phyloP scores from a whole-genome alignment of 2,329 filamentous ascomycete genomes.

The Fusarium agapanthi region DNA sequence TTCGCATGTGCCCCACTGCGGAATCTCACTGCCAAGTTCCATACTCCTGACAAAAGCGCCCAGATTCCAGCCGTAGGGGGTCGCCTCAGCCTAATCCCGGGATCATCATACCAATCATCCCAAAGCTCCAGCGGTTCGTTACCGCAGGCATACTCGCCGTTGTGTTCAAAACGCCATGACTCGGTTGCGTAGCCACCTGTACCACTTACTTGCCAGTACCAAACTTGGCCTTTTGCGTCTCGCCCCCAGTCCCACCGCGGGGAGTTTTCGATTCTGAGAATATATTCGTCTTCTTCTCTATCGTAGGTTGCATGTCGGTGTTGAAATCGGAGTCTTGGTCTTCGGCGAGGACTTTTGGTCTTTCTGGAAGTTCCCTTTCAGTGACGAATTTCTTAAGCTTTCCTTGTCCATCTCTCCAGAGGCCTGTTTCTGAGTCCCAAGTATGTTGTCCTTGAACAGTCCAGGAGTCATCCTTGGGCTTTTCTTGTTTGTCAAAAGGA shows the following conservation, averaged over 20 bases:
- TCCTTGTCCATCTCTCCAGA: not conserved
- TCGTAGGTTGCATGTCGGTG: not conserved
- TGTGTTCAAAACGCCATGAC: constrained; percentile 1
- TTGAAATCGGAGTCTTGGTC: not conserved
- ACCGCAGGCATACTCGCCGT: not conserved
- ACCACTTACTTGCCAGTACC: constrained; percentile 6
- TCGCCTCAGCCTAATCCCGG: not conserved
- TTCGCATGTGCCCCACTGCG: not conserved
- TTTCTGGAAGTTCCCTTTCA: not conserved
- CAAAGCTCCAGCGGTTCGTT: constrained; percentile 12
- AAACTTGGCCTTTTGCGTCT: not conserved
- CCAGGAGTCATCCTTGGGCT: not conserved
- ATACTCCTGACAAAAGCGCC: not conserved
- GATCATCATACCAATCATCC: not conserved
- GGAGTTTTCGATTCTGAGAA: not conserved
- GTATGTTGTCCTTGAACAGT: not conserved
- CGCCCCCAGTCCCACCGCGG: constrained; percentile 12
- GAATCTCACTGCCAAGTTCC: not conserved
- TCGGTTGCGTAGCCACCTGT: not conserved
- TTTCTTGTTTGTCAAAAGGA: not conserved
- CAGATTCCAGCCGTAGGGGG: constrained; percentile 9
- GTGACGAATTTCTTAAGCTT: not conserved
- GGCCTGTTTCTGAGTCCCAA: not conserved
- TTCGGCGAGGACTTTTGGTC: not conserved
- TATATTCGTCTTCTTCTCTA: not conserved